A percentile compares a stretch with the other conserved stretches of the same genome.
These are phyloP conservation scores for Aquilaria sinensis DNA, from an alignment of 345 rosid genomes.

Conservation along the genomic window DNA sequence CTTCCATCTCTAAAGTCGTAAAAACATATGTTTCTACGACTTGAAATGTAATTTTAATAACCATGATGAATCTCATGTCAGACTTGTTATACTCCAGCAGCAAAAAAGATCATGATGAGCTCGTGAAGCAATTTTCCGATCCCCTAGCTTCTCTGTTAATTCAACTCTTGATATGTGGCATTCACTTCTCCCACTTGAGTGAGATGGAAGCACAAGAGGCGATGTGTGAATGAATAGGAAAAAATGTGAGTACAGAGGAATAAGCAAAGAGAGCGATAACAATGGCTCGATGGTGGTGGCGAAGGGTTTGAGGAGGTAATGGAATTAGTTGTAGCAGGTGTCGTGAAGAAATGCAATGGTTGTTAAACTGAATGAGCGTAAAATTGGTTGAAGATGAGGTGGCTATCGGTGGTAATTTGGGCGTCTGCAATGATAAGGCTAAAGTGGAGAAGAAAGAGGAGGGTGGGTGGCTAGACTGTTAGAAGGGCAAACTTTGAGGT, in stretches of 20 bases:
- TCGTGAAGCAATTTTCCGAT: conserved; percentile 77
- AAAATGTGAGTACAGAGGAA: neutral
- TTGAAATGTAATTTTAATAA: no score
- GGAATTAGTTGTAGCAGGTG: conserved; percentile 14
- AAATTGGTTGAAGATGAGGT: no score
- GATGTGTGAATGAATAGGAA: conserved; percentile 19
- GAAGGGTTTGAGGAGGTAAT: conserved; percentile 14
- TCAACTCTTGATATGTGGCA: conserved; percentile 18
- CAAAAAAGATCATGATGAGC: no score
- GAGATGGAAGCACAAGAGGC: conserved; percentile 27
- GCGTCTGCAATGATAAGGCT: no score
- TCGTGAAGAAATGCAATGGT: conserved; percentile 25
- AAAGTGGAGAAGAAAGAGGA: no score
- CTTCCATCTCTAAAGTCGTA: no score
- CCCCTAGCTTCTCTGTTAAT: conserved; percentile 67
- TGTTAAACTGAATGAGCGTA: conserved; percentile 52
- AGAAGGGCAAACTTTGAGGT: no score
- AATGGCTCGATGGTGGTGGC: neutral
- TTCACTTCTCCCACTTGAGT: conserved; percentile 3
- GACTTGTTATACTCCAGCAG: no score
- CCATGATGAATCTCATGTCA: no score
- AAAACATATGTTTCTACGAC: no score
- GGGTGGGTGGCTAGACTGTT: no score
- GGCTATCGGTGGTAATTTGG: no score
- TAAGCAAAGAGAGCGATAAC: conserved; percentile 8